phyloP scores from a whole-genome alignment of 2,329 filamentous ascomycete species.

The Sphaerulina vaccinii region DNA sequence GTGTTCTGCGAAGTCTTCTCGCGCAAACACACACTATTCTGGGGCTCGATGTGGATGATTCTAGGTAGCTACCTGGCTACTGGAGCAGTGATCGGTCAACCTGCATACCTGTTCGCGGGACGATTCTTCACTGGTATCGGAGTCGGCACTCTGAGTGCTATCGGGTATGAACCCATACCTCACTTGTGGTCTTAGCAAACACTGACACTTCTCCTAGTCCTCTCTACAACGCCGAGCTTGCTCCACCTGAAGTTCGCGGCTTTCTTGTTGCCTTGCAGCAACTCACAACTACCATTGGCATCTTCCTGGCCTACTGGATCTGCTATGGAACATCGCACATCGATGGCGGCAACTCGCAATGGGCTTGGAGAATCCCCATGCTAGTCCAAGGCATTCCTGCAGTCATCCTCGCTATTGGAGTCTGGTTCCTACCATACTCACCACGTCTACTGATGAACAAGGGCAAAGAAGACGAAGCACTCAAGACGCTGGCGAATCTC shows the following conservation, averaged over 20 bases:
- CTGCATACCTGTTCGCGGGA: slow-evolving; percentile 1
- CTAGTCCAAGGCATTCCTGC: slow-evolving; percentile 45
- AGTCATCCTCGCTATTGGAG: slow-evolving; percentile 41
- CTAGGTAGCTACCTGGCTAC: slow-evolving; percentile 23
- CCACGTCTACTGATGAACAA: slow-evolving; percentile 34
- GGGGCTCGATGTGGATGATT: slow-evolving; percentile 46
- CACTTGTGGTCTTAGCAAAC: too few species aligned
- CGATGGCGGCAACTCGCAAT: slow-evolving; percentile 28
- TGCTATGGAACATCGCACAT: slow-evolving; percentile 30
- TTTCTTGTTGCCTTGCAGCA: slow-evolving; percentile 48
- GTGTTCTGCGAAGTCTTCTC: slow-evolving; percentile 52
- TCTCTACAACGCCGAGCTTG: slow-evolving; percentile 39
- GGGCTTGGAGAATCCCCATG: slow-evolving; percentile 47
- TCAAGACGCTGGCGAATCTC: slow-evolving; percentile 27
- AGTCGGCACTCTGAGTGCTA: slow-evolving; percentile 33
- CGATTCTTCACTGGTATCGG: slow-evolving; percentile 30
- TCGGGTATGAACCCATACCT: too few species aligned
- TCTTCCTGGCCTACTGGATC: slow-evolving; percentile 43
- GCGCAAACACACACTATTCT: slow-evolving; percentile 54
- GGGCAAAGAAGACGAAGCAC: slow-evolving; percentile 30
- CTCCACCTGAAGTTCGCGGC: slow-evolving; percentile 40
- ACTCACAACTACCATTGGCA: slow-evolving; percentile 46
- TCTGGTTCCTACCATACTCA: slow-evolving; percentile 36
- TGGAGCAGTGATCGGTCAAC: neutral
- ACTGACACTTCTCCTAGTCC: slow-evolving; percentile 19